Evolutionary conservation across 192 early-diverging fungal species (phyloP).

Genomic region (Backusella macrospora): DNA sequence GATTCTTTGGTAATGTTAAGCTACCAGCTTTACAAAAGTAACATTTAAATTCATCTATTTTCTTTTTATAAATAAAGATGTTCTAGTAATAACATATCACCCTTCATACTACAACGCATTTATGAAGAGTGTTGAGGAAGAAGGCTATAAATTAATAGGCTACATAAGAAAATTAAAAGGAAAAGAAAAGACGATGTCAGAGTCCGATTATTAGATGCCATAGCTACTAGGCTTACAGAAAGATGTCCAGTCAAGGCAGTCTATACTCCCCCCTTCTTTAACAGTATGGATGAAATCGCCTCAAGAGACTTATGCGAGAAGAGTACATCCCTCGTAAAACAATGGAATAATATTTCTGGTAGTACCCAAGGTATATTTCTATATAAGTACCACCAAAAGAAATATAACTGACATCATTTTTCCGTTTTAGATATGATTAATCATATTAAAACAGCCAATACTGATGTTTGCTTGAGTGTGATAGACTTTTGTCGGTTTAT

Average conservation of each 20-base stretch:
- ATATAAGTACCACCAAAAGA: conserved; percentile 11
- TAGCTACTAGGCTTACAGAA: conserved; percentile 19
- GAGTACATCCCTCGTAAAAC: conserved; percentile 17
- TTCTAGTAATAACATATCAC: conserved; percentile 6
- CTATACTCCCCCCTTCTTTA: conserved; percentile 12
- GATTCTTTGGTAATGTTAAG: conserved; percentile 15
- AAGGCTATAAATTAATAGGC: conserved; percentile 19
- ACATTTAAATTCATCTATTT: conserved; percentile 20
- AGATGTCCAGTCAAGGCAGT: conserved; percentile 6
- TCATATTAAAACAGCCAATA: conserved; percentile 18
- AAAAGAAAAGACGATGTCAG: conserved; percentile 7
- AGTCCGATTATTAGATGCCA: conserved; percentile 17
- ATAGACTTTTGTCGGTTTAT: conserved; percentile 20
- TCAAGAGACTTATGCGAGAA: conserved; percentile 14
- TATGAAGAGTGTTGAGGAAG: conserved; percentile 17
- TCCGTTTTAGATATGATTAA: conserved; percentile 20
- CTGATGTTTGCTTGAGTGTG: conserved; percentile 13
- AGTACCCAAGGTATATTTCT: conserved; percentile 15
- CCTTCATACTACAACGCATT: conserved; percentile 13
- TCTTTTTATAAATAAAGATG: conserved; percentile 20
- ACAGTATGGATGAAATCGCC: conserved; percentile 14
- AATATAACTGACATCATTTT: conserved; percentile 20
- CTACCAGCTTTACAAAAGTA: conserved; percentile 20
- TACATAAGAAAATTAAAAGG: conserved; percentile 14
- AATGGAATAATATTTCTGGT: conserved; percentile 16